Percentiles rank a stretch among this genome's conserved stretches.
phyloP scores from a whole-genome alignment of 306 rosid genomes.

The Gastrolobium villosum region DNA sequence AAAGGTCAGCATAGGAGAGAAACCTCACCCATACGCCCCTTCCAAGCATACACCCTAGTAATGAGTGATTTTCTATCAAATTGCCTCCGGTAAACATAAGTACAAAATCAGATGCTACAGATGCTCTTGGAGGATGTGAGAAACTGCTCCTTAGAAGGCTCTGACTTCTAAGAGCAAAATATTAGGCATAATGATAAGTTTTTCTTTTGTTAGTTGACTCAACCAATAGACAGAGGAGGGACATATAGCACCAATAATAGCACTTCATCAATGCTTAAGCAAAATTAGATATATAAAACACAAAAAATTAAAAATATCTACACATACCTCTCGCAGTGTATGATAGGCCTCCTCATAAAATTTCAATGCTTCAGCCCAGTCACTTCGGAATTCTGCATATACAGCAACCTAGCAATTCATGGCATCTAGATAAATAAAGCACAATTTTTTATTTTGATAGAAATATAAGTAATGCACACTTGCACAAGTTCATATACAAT shows the following conservation, averaged over 20 bases:
- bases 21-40: too few species aligned
- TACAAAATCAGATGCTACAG: background rate
- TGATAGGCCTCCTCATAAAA: conserved; percentile 96
- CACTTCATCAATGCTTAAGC: conserved; percentile 24
- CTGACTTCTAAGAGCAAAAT: conserved; percentile 20
- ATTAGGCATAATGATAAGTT: conserved; percentile 1
- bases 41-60: too few species aligned
- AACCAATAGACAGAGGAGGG: background rate
- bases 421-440: conserved; percentile 57
- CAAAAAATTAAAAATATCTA: conserved; percentile 27
- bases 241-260: conserved; percentile 26
- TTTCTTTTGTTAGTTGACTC: conserved; percentile 25
- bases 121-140: conserved; percentile 32
- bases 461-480: conserved; percentile 41
- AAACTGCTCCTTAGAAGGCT: conserved; percentile 17
- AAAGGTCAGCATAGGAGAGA: too few species aligned
- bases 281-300: conserved; percentile 27
- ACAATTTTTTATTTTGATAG: conserved; percentile 41
- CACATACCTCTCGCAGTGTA: conserved; percentile 80
- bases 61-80: too few species aligned
- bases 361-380: conserved; percentile 90
- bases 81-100: background rate
- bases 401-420: conserved; percentile 87
- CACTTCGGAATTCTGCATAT: conserved; percentile 93
- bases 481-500: conserved; percentile 21